Percentiles rank a stretch among this genome's conserved stretches.
These are phyloP conservation scores for Daldinia vernicosa DNA, from an alignment of 495 filamentous ascomycete species.

Conservation along the genomic window DNA sequence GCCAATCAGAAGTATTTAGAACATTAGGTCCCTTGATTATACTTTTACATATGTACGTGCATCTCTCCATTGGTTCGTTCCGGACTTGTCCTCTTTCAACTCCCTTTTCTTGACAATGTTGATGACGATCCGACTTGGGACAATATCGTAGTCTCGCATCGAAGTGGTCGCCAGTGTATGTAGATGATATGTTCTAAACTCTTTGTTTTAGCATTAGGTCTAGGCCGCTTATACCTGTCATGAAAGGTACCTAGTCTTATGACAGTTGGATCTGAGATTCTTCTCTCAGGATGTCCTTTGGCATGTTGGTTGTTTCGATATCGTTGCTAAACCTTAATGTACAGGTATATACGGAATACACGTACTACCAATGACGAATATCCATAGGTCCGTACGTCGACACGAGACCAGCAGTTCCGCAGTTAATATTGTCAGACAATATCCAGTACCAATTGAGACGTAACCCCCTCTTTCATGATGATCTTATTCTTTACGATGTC, in stretches of 20 bases:
- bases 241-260: constrained; percentile 8
- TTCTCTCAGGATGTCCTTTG: neutral
- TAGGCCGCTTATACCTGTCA: neutral
- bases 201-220: constrained; percentile 13
- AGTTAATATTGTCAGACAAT: neutral
- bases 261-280: neutral
- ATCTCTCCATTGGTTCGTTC: constrained; percentile 11
- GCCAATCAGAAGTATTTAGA: constrained; percentile 24
- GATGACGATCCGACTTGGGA: constrained; percentile 26
- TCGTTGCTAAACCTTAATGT: neutral
- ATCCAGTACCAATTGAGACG: neutral
- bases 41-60: constrained; percentile 9
- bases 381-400: neutral
- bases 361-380: no score
- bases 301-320: constrained; percentile 7
- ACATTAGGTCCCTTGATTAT: constrained; percentile 5
- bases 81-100: neutral
- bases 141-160: constrained; percentile 9
- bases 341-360: no score
- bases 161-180: neutral
- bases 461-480: neutral
- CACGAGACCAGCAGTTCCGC: neutral
- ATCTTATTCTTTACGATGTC: neutral
- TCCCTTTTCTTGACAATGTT: constrained; percentile 2
- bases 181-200: constrained; percentile 3